These are phyloP conservation scores for Fraxinus albicans DNA, from an alignment of 305 asterid species.

Conservation along the genomic window DNA sequence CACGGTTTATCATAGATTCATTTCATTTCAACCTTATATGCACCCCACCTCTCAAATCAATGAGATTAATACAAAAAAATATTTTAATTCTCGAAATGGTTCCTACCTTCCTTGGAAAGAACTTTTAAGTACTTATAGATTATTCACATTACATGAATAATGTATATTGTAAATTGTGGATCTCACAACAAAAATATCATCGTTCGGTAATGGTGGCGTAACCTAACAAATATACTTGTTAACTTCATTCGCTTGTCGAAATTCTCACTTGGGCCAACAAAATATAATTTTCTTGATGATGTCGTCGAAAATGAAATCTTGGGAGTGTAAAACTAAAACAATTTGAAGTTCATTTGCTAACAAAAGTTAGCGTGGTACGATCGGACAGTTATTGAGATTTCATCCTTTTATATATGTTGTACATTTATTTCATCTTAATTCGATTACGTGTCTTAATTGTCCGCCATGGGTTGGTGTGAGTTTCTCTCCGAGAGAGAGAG, in stretches of 20 bases:
- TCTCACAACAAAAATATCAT: too few relatives aligned
- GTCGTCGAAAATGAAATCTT: not conserved
- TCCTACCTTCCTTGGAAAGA: too few relatives aligned
- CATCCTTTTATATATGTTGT: not conserved
- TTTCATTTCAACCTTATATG: not conserved
- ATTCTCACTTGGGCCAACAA: not conserved
- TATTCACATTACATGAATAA: not conserved
- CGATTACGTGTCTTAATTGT: not conserved
- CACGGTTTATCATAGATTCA: slow-evolving; percentile 11
- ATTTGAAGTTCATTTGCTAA: not conserved
- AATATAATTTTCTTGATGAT: not conserved
- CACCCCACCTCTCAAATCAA: not conserved
- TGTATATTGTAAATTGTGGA: too few relatives aligned
- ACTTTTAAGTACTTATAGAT: too few relatives aligned
- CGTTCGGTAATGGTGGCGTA: not conserved
- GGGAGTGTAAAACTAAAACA: not conserved
- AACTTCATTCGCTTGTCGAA: not conserved
- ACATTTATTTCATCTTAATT: not conserved
- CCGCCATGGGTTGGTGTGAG: not conserved
- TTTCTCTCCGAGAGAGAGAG: not conserved
- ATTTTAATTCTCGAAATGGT: too few relatives aligned
- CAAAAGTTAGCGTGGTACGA: not conserved
- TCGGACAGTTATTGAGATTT: too few relatives aligned
- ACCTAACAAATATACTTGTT: not conserved
- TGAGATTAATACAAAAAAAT: too few relatives aligned